Percentiles rank a stretch among this genome's conserved stretches.
Evolutionary conservation across 345 rosid genomes (phyloP).

Genomic region (Euphorbia pulcherrima): DNA sequence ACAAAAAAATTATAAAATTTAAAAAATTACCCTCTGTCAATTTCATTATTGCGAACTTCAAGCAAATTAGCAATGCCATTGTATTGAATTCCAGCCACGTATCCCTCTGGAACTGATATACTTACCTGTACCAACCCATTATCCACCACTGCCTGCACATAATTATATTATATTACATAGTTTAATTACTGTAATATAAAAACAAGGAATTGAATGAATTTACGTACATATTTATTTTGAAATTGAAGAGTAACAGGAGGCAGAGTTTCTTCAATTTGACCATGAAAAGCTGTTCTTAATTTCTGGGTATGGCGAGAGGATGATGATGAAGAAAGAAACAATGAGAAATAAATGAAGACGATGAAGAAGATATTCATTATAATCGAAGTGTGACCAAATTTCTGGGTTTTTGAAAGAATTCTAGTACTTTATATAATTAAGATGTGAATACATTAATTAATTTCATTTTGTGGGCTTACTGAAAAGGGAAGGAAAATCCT

Average conservation of each 20-base stretch:
- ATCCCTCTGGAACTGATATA: constrained; percentile 15
- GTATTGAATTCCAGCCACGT: constrained; percentile 23
- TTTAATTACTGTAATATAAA: neutral
- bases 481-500: neutral
- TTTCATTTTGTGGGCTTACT: neutral
- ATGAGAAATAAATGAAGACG: neutral
- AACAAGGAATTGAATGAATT: neutral
- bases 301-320: neutral
- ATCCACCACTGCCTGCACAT: constrained; percentile 20
- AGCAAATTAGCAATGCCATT: constrained; percentile 22
- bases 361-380: constrained; percentile 4
- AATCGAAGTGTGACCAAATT: too few species aligned
- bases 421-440: too few species aligned
- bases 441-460: too few species aligned
- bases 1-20: too few species aligned
- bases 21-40: constrained; percentile 19
- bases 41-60: constrained; percentile 10
- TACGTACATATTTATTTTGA: constrained; percentile 19
- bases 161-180: neutral
- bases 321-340: neutral
- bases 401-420: neutral
- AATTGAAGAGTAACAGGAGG: constrained; percentile 9
- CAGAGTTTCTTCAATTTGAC: neutral
- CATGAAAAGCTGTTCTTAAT: neutral
- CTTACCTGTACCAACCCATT: constrained; percentile 21